These are phyloP conservation scores for Hyphopichia pseudoburtonii DNA, from an alignment of 1,139 yeast species.

Conservation along the genomic window DNA sequence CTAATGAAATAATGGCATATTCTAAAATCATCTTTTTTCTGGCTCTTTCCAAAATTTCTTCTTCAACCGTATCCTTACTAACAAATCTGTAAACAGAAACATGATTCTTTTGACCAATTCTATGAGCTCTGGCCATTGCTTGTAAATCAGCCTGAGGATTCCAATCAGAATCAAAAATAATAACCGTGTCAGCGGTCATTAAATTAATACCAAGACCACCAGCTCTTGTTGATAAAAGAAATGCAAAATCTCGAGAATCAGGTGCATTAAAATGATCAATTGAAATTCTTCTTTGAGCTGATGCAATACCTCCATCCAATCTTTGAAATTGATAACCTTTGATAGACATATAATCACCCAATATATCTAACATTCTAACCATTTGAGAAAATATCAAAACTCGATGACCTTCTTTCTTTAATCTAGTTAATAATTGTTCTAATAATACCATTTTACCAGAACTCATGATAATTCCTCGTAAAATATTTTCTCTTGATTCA, in stretches of 20 bases:
- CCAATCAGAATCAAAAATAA: slow-evolving; percentile 98
- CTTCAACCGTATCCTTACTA: slow-evolving; percentile 96
- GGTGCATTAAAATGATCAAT: slow-evolving; percentile 97
- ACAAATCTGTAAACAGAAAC: slow-evolving; percentile 97
- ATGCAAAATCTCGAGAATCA: slow-evolving; percentile 88
- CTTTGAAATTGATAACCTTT: slow-evolving; percentile 92
- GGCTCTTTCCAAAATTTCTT: slow-evolving; percentile 94
- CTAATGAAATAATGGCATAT: slow-evolving; percentile 93
- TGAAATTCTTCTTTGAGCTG: slow-evolving; percentile 88
- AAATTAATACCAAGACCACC: slow-evolving; percentile 98
- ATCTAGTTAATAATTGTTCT: slow-evolving; percentile 81
- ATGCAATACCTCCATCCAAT: slow-evolving; percentile 95
- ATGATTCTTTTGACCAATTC: slow-evolving; percentile 97
- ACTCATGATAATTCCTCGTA: slow-evolving; percentile 93
- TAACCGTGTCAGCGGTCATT: slow-evolving; percentile 98
- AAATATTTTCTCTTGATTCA: slow-evolving; percentile 69
- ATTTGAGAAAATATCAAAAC: slow-evolving; percentile 93
- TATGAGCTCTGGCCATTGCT: slow-evolving; percentile 99
- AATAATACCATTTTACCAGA: slow-evolving; percentile 96
- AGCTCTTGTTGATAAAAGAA: slow-evolving; percentile 90
- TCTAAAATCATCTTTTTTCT: slow-evolving; percentile 97
- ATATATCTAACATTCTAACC: slow-evolving; percentile 94
- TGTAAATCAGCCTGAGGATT: slow-evolving; percentile 98
- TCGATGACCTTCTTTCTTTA: slow-evolving; percentile 92
- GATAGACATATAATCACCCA: slow-evolving; percentile 88